Conservation (phyloP, 176 grass and related monocot species). For the Carex littledalei region DNA sequence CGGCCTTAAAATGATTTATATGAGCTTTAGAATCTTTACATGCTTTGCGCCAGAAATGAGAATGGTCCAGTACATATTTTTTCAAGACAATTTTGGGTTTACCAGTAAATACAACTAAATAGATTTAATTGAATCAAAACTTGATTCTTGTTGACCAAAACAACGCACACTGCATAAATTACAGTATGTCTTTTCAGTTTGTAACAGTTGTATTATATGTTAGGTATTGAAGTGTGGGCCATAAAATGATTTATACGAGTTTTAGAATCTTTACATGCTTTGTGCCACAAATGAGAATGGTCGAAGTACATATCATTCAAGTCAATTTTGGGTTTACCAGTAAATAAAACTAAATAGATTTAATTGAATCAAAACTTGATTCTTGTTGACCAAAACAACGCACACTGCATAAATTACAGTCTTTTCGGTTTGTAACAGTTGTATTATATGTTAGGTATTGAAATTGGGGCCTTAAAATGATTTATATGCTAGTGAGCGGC, state of each 20-base stretch:
- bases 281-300: background rate
- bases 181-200: background rate
- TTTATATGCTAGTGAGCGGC: background rate
- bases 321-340: background rate
- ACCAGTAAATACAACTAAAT: background rate
- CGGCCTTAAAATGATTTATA: background rate
- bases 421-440: background rate
- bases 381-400: background rate
- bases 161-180: background rate
- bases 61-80: background rate
- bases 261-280: background rate
- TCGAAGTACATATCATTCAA: background rate
- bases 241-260: background rate
- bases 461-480: conserved; percentile 27
- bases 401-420: background rate
- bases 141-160: background rate
- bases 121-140: background rate
- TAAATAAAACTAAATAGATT: background rate
- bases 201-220: background rate
- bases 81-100: background rate
- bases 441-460: conserved; percentile 36
- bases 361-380: background rate
- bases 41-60: background rate
- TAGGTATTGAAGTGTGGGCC: too few species aligned
- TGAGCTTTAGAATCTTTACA: background rate